These are phyloP conservation scores for Sporothrix euskadiensis DNA, from an alignment of 2,329 filamentous ascomycete genomes.

Conservation along the genomic window DNA sequence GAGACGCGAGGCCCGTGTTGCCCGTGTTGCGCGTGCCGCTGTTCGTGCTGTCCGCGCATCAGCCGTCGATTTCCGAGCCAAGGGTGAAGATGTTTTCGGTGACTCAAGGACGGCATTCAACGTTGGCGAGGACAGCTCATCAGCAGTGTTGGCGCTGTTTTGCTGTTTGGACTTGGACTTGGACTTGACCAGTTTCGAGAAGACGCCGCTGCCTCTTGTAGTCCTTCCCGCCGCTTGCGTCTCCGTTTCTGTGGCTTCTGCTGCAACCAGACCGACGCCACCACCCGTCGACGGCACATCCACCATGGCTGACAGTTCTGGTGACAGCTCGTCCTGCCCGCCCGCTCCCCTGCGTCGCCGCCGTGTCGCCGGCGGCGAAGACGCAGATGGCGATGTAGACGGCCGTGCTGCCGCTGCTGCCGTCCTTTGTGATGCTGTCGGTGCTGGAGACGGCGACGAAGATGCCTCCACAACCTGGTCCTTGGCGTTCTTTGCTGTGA, in stretches of 20 bases:
- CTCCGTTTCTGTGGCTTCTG: not conserved
- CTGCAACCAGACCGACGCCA: not conserved
- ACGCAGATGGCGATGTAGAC: constrained; percentile 11
- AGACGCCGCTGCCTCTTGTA: not conserved
- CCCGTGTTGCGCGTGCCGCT: not conserved
- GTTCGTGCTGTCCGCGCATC: not conserved
- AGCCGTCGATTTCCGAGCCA: constrained; percentile 30
- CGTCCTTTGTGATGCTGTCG: not conserved
- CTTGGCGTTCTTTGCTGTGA: not conserved
- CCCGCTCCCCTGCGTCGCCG: not conserved
- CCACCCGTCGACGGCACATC: not conserved
- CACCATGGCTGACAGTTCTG: constrained; percentile 33
- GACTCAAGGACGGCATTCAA: constrained; percentile 11
- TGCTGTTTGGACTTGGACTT: constrained; percentile 21
- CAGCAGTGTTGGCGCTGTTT: constrained; percentile 32
- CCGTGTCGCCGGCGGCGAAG: constrained; percentile 31
- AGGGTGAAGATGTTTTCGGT: constrained; percentile 28
- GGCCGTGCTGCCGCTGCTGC: not conserved
- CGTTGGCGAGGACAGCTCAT: constrained; percentile 39
- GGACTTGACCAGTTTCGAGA: constrained; percentile 1
- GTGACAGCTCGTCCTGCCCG: constrained; percentile 40
- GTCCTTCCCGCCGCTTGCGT: not conserved
- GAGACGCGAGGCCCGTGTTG: not conserved
- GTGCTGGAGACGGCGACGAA: constrained; percentile 11
- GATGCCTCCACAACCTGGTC: constrained; percentile 30